Base-by-base conservation (phyloP, 2,329 filamentous ascomycete genomes). In the Curvularia lunata region DNA sequence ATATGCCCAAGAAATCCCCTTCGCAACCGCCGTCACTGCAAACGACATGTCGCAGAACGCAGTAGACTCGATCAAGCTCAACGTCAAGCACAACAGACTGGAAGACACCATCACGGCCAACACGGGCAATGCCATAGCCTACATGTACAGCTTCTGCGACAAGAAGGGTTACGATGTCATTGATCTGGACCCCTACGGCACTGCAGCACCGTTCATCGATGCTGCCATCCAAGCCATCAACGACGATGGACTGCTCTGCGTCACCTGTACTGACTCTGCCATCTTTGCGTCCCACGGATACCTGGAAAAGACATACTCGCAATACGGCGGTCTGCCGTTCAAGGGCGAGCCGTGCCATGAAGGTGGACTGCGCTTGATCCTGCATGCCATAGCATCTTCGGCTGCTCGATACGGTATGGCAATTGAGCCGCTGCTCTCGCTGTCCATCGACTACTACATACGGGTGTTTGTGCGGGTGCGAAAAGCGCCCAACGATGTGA, bases 271-370 rank as follows among this genome's bases (percentile, higher is more conserved):
- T 0, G 95, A 99, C 76, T 93, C 94, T 9, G 92, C 91, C 9
- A 91, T 99, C 2, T 99, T 93, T 85, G 94, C 94, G 1, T 97
- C 94, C 0, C 91, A 91, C 66, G 92, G 93, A 54, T 99, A 98
- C 72, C 88, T 91, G 1, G 95, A 99, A 76, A 99, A 99, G 81
- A 87, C 92, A 3, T 99, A 88, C 75, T 88, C 94, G 1, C 82
- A 97, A n/a, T 99, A 99, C 71, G 95, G 95, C 3, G 95, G 95
- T 32, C 81, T 93, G 16, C 92, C 95, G 0, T 80, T 94, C 59
- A 97, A 96, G 78, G 93, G 92, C 0, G 82, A 85, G 48, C 88
- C 92, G 71, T 94, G 90, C 23, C 95, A 99, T 68, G 95, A 99
- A 78, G 92, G 86, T 30, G 95, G 94, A 1, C 78, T 99, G 52